phyloP scores from a whole-genome alignment of 805 yeast species.

The Ascoidea tarda region DNA sequence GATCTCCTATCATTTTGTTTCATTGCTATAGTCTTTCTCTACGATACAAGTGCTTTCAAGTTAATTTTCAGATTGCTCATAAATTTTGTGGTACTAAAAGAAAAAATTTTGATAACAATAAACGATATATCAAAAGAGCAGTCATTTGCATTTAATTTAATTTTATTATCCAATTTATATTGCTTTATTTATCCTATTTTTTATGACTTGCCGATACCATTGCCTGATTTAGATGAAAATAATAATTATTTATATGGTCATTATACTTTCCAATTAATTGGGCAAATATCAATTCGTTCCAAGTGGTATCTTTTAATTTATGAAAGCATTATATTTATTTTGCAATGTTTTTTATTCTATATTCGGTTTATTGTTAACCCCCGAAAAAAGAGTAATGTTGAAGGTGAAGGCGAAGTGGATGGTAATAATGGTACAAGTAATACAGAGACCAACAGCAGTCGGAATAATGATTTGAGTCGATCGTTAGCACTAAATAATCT shows the following conservation, averaged over 20 bases:
- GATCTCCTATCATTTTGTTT: conserved; percentile 4
- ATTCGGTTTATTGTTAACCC: too few relatives aligned
- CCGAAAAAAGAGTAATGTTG: too few relatives aligned
- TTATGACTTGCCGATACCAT: conserved; percentile 1
- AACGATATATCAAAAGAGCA: too few relatives aligned
- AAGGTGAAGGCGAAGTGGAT: too few relatives aligned
- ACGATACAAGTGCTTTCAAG: conserved; percentile 7
- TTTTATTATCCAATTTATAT: conserved; percentile 3
- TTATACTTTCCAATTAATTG: conserved; percentile 7
- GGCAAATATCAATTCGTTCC: conserved; percentile 3
- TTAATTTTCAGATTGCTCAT: conserved; percentile 2
- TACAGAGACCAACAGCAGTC: too few relatives aligned
- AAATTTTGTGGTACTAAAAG: neutral
- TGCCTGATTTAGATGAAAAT: neutral
- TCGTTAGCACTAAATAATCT: too few relatives aligned
- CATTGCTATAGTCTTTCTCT: conserved; percentile 4
- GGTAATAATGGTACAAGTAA: too few relatives aligned
- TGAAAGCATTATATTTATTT: conserved; percentile 4
- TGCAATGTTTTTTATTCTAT: conserved; percentile 1
- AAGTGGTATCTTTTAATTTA: conserved; percentile 4
- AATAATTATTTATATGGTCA: conserved; percentile 4
- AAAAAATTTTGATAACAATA: too few relatives aligned
- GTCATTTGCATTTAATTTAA: neutral
- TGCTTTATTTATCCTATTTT: conserved; percentile 3
- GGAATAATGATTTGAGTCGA: too few relatives aligned